phyloP scores from a whole-genome alignment of 495 filamentous ascomycete genomes.

The Penicillium atrosanguineum region DNA sequence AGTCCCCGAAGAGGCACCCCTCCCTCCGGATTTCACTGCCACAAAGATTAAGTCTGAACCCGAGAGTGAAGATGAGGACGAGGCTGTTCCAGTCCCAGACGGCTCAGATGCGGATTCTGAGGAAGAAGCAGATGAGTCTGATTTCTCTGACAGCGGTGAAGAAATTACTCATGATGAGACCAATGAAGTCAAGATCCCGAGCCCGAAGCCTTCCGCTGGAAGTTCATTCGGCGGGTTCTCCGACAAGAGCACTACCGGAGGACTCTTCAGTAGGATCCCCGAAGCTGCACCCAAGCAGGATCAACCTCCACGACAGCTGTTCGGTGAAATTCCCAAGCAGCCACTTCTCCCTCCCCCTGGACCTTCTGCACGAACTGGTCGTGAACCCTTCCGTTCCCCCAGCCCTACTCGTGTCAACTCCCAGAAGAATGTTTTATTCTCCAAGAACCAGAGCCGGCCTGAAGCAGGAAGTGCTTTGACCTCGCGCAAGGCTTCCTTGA shows the following conservation, averaged over 20 bases:
- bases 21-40: slow-evolving; percentile 38
- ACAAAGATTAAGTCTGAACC: slow-evolving; percentile 23
- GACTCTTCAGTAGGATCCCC: slow-evolving; percentile 41
- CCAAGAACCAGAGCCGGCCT: slow-evolving; percentile 48
- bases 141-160: slow-evolving; percentile 38
- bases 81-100: slow-evolving; percentile 26
- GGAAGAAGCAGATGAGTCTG: slow-evolving; percentile 34
- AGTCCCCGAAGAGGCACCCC: slow-evolving; percentile 49
- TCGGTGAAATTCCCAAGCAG: slow-evolving; percentile 63
- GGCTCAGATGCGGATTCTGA: slow-evolving; percentile 30
- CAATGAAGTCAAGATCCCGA: slow-evolving; percentile 42
- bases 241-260: slow-evolving; percentile 36
- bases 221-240: slow-evolving; percentile 59
- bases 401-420: slow-evolving; percentile 65
- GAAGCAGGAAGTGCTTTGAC: slow-evolving; percentile 45
- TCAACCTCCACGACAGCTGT: slow-evolving; percentile 44
- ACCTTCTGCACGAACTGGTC: slow-evolving; percentile 25
- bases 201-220: slow-evolving; percentile 59
- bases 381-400: slow-evolving; percentile 69
- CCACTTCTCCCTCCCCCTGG: slow-evolving; percentile 55
- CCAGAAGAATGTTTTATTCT: slow-evolving; percentile 41
- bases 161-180: slow-evolving; percentile 57
- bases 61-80: slow-evolving; percentile 8
- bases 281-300: slow-evolving; percentile 18
- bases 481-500: slow-evolving; percentile 40